Percentiles rank a stretch among this genome's conserved stretches.
phyloP scores from a whole-genome alignment of 2,329 filamentous ascomycete genomes.

The Ascochyta pisi region DNA sequence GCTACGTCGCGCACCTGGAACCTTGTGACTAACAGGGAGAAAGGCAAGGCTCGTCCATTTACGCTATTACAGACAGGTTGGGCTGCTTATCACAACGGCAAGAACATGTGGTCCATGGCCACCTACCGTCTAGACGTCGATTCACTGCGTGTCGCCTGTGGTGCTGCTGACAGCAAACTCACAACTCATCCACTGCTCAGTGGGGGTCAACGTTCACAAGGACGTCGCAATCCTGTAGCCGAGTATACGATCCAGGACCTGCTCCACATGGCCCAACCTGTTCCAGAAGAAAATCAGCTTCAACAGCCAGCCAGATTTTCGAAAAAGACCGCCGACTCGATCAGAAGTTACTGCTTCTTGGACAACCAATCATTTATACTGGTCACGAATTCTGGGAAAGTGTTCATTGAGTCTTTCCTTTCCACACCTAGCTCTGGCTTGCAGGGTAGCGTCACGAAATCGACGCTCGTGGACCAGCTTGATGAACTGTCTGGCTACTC shows the following conservation, averaged over 20 bases:
- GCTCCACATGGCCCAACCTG: constrained; percentile 17
- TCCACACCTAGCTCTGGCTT: not conserved
- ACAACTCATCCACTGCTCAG: constrained; percentile 27
- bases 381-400: constrained; percentile 64
- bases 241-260: constrained; percentile 41
- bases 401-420: constrained; percentile 55
- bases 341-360: constrained; percentile 71
- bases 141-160: constrained; percentile 48
- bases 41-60: constrained; percentile 19
- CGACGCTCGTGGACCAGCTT: constrained; percentile 40
- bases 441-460: constrained; percentile 20
- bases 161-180: constrained; percentile 81
- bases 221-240: constrained; percentile 3
- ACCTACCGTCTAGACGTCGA: constrained; percentile 12
- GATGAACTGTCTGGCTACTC: constrained; percentile 58
- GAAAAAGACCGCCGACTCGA: constrained; percentile 45
- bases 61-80: constrained; percentile 62
- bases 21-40: constrained; percentile 17
- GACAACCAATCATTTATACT: constrained; percentile 61
- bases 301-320: constrained; percentile 23
- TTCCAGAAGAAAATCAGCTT: not conserved
- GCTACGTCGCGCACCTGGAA: constrained; percentile 77
- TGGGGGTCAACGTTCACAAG: not conserved
- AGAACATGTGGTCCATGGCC: constrained; percentile 80
- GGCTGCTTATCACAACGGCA: constrained; percentile 76